Conservation (phyloP, 495 filamentous ascomycete genomes). For the Amorphotheca resinae region DNA sequence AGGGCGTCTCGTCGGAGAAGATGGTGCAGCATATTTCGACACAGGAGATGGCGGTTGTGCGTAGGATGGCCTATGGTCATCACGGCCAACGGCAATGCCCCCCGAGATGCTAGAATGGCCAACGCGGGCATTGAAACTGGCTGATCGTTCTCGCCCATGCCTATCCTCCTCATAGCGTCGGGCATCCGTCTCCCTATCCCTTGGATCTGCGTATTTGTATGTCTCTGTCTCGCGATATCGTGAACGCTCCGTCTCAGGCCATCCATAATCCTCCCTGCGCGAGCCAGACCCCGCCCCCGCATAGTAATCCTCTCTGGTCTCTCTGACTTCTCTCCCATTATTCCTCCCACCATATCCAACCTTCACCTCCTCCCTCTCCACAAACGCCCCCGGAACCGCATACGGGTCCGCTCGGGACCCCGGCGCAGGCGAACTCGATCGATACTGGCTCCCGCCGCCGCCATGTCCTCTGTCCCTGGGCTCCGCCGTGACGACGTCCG, state of each 20-base stretch:
- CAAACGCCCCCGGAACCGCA: constrained; percentile 11
- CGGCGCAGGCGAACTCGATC: constrained; percentile 1
- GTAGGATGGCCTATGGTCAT: constrained; percentile 16
- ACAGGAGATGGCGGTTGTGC: constrained; percentile 5
- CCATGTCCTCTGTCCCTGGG: constrained; percentile 6
- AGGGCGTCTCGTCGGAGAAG: constrained; percentile 4
- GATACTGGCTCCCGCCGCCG: constrained; percentile 4
- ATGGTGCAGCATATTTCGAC: background rate
- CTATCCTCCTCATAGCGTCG: constrained; percentile 10
- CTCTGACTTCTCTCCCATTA: background rate
- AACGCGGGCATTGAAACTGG: constrained; percentile 18
- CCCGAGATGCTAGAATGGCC: constrained; percentile 17
- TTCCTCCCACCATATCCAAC: constrained; percentile 6
- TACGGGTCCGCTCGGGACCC: constrained; percentile 2
- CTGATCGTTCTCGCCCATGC: constrained; percentile 17
- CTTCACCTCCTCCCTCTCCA: constrained; percentile 4
- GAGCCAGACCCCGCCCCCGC: constrained; percentile 5
- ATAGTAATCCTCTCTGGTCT: constrained; percentile 15
- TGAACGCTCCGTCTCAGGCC: constrained; percentile 4
- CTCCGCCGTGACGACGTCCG: constrained; percentile 11
- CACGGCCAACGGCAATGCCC: constrained; percentile 19
- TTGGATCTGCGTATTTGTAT: constrained; percentile 10
- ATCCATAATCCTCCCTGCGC: constrained; percentile 12
- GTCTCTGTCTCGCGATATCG: constrained; percentile 4
- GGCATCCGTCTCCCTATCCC: background rate